Conservation (phyloP, 2,329 filamentous ascomycete species). For the Diaporthe vexans region DNA sequence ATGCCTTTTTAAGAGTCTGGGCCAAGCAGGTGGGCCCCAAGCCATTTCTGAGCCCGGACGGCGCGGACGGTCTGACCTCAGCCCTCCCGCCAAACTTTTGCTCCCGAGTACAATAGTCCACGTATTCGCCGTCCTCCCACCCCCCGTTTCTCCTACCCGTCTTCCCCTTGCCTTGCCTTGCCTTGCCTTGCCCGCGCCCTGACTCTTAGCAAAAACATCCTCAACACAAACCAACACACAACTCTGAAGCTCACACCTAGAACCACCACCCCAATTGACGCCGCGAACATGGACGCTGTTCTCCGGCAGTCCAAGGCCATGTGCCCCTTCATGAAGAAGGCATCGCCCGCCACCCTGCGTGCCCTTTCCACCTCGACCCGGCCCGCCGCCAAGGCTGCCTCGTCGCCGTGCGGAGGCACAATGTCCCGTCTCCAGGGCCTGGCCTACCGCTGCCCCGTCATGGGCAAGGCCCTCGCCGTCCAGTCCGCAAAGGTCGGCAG, state of each 20-base stretch:
- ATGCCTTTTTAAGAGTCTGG: conserved; percentile 13
- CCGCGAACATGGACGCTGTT: conserved; percentile 84
- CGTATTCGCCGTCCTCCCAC: conserved; percentile 7
- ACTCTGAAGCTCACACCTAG: not conserved
- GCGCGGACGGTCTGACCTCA: conserved; percentile 32
- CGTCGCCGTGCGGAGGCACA: conserved; percentile 86
- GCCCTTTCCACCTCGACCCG: conserved; percentile 84
- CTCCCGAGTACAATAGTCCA: conserved; percentile 29
- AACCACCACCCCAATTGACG: not conserved
- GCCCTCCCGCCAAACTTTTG: conserved; percentile 23
- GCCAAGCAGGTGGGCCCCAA: conserved; percentile 16
- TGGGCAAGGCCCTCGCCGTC: conserved; percentile 96
- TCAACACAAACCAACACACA: not conserved
- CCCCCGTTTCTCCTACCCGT: not conserved
- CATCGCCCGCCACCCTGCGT: conserved; percentile 90
- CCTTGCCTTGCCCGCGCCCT: not conserved
- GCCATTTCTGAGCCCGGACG: not conserved
- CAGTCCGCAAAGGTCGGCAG: conserved; percentile 75
- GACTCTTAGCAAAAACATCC: not conserved
- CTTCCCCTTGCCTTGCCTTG: not conserved
- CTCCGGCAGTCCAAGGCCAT: conserved; percentile 95
- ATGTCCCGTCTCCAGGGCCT: conserved; percentile 98
- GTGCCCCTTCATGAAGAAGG: conserved; percentile 97
- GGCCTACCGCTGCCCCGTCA: conserved; percentile 95
- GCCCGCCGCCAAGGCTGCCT: conserved; percentile 65